phyloP scores from a whole-genome alignment of 2,329 filamentous ascomycete genomes.

The Venturia carpophila region DNA sequence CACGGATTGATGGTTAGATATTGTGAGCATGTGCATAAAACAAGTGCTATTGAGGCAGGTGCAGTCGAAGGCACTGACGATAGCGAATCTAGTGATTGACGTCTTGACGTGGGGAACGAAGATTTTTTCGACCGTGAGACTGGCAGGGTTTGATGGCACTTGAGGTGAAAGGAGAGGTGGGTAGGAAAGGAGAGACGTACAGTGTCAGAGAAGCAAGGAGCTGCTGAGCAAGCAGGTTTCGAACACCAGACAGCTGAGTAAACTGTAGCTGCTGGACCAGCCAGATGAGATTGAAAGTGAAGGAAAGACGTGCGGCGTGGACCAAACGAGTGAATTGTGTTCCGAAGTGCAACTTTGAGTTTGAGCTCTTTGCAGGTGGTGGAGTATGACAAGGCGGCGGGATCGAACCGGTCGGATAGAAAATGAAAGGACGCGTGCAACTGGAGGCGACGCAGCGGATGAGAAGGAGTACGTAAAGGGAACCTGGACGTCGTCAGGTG shows the following conservation, averaged over 20 bases:
- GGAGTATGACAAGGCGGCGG: background rate
- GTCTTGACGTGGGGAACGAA: background rate
- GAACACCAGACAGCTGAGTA: background rate
- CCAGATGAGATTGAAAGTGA: background rate
- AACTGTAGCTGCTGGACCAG: conserved; percentile 2
- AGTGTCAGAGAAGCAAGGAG: conserved; percentile 10
- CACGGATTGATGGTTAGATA: background rate
- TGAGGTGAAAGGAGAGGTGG: background rate
- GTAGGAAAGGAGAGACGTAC: conserved; percentile 1
- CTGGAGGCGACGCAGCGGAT: background rate
- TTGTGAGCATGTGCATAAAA: background rate
- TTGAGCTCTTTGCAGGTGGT: background rate
- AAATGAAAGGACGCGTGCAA: conserved; percentile 13
- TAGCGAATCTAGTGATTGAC: background rate
- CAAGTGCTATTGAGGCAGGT: background rate
- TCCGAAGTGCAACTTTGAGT: background rate
- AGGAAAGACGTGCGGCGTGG: background rate
- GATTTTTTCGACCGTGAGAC: background rate
- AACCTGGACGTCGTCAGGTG: background rate
- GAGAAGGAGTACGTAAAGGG: background rate
- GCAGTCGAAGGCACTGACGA: background rate
- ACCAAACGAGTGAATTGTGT: conserved; percentile 2
- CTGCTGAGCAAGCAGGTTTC: conserved; percentile 11
- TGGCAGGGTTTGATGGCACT: background rate
- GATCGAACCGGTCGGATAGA: background rate